Percentiles rank a stretch among this genome's conserved stretches.
phyloP scores from a whole-genome alignment of 257 asterid genomes.

The Solanum chmielewskii region DNA sequence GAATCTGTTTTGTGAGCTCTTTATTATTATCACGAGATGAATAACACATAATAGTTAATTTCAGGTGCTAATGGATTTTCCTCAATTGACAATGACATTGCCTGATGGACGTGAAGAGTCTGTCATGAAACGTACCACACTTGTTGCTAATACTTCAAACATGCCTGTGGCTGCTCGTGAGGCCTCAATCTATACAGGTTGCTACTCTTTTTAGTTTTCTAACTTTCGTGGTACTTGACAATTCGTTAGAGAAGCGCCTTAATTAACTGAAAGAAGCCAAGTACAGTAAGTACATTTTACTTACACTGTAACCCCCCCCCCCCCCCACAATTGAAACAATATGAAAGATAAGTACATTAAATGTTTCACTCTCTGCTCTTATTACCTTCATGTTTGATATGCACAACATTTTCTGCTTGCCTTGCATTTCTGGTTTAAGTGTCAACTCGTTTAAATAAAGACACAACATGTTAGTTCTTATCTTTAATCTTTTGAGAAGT shows the following conservation, averaged over 20 bases:
- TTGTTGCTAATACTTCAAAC: conserved; percentile 98
- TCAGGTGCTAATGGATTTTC: conserved; percentile 99
- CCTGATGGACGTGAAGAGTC: conserved; percentile 99
- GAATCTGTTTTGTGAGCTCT: neutral
- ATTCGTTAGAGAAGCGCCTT: neutral
- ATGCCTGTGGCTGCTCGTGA: conserved; percentile 99
- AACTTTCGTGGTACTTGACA: neutral
- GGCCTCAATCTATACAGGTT: conserved; percentile 97
- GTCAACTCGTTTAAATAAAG: neutral
- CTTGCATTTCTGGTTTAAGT: neutral
- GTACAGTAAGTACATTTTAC: neutral
- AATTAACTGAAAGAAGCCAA: neutral
- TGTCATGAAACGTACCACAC: conserved; percentile 99
- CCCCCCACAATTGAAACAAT: neutral
- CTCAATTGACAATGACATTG: conserved; percentile 96
- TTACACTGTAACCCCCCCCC: neutral
- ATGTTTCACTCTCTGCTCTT: neutral
- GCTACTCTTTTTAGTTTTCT: neutral
- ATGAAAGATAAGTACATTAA: neutral
- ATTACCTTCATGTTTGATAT: neutral
- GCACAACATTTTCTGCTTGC: neutral
- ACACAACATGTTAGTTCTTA: neutral
- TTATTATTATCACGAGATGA: neutral
- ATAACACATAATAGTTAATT: neutral
- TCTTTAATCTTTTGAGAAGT: neutral